phyloP scores from a whole-genome alignment of 257 asterid species.

The Jasminum sambac region DNA sequence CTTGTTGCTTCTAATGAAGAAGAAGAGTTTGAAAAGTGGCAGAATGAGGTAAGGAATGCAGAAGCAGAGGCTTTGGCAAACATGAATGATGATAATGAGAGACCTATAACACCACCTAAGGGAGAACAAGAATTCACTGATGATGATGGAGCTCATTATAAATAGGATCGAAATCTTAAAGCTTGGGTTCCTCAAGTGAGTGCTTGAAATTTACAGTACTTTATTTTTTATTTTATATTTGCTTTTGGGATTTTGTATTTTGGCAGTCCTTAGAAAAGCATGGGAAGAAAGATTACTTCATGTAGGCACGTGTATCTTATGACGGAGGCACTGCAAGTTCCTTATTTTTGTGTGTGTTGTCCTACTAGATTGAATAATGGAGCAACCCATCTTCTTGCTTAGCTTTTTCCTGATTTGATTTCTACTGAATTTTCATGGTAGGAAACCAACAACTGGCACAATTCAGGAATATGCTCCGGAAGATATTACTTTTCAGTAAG shows the following conservation, averaged over 20 bases:
- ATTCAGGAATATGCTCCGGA: constrained; percentile 50
- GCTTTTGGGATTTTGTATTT: constrained; percentile 10
- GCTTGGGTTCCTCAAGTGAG: constrained; percentile 97
- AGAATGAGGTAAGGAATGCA: constrained; percentile 76
- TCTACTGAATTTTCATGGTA: constrained; percentile 29
- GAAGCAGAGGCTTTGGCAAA: constrained; percentile 55
- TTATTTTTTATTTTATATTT: constrained; percentile 16
- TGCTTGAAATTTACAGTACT: constrained; percentile 11
- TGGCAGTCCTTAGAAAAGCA: constrained; percentile 1
- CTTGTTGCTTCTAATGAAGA: constrained; percentile 52
- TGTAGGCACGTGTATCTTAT: background rate
- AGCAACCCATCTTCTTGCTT: constrained; percentile 18
- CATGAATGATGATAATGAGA: constrained; percentile 54
- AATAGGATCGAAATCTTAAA: constrained; percentile 76
- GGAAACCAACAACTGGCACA: constrained; percentile 48
- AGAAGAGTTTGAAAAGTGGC: constrained; percentile 91
- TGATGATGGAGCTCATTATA: constrained; percentile 94
- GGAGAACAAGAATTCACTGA: constrained; percentile 96
- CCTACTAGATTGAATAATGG: constrained; percentile 3
- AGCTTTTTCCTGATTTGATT: background rate
- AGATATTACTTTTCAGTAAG: constrained; percentile 72
- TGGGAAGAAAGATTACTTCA: background rate
- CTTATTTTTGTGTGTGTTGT: too few relatives aligned
- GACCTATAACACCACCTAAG: constrained; percentile 91
- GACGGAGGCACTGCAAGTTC: background rate